phyloP scores from a whole-genome alignment of 1,284 basidiomycete genomes.

The Paramarasmius palmivorus region DNA sequence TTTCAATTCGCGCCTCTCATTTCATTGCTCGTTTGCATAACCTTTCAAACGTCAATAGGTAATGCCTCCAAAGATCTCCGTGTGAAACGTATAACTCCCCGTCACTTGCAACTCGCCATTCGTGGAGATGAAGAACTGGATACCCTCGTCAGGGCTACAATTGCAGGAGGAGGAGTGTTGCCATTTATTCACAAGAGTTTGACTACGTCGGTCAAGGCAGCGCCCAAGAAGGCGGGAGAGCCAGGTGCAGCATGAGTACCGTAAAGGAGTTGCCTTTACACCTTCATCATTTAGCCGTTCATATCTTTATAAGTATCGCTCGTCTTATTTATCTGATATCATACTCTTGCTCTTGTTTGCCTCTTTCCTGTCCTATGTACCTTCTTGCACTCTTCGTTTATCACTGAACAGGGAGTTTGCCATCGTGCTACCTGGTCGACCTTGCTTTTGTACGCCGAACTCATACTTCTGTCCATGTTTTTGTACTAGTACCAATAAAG shows the following conservation, averaged over 20 bases:
- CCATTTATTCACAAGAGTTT: conserved; percentile 96
- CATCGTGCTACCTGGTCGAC: no score
- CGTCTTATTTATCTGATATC: no score
- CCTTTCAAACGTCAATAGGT: conserved; percentile 45
- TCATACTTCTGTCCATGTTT: no score
- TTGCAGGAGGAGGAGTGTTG: conserved; percentile 87
- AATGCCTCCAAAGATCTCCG: conserved; percentile 96
- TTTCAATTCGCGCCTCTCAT: not conserved
- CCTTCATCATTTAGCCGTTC: no score
- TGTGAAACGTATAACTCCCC: conserved; percentile 96
- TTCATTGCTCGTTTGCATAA: not conserved
- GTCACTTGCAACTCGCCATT: conserved; percentile 91
- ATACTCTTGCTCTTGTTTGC: no score
- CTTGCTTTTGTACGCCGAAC: no score
- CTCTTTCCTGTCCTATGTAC: no score
- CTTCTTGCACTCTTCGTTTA: no score
- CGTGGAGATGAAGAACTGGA: conserved; percentile 95
- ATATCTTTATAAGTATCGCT: no score
- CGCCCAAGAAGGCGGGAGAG: conserved; percentile 8
- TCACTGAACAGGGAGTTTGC: no score
- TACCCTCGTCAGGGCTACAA: conserved; percentile 69
- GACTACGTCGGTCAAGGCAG: conserved; percentile 29
- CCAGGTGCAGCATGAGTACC: not conserved
- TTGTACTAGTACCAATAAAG: no score
- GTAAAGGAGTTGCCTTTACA: no score